Evolutionary conservation across 2,329 filamentous ascomycete species (phyloP).

Genomic region (Leptographium procerum): DNA sequence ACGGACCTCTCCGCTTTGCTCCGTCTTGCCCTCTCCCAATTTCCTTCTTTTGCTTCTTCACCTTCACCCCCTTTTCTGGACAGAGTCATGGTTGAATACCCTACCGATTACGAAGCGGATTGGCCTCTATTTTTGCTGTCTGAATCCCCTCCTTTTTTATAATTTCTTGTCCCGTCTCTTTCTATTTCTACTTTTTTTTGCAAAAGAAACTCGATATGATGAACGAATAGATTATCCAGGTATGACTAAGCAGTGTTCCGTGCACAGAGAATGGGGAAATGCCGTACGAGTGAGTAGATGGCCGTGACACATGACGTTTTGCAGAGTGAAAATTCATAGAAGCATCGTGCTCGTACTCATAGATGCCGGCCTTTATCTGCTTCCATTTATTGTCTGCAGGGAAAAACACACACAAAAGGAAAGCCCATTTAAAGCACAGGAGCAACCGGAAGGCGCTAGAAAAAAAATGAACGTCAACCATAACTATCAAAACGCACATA

Average conservation of each 20-base stretch:
- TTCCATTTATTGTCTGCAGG: neutral
- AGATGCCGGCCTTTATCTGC: neutral
- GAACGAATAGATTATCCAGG: slow-evolving; percentile 3
- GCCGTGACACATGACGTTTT: too few species aligned
- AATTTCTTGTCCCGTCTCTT: neutral
- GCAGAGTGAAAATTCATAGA: too few species aligned
- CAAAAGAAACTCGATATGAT: slow-evolving; percentile 1
- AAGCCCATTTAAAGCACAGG: neutral
- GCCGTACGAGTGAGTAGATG: neutral
- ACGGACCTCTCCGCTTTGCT: neutral
- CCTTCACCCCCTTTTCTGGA: neutral
- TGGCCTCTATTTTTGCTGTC: neutral
- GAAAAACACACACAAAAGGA: neutral
- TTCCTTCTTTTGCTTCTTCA: neutral
- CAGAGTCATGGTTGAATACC: slow-evolving; percentile 3
- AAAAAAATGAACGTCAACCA: neutral
- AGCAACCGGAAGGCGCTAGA: neutral
- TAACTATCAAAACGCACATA: neutral
- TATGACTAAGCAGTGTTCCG: neutral
- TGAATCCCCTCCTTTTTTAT: neutral
- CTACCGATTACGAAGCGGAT: neutral
- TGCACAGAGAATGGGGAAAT: neutral
- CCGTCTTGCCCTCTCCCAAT: neutral
- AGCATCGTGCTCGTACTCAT: too few species aligned
- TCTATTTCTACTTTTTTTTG: neutral